Evolutionary conservation across 2,329 filamentous ascomycete species (phyloP), one percentile per base, ranked within the genome.

Genomic region (Aureobasidium sp.): DNA sequence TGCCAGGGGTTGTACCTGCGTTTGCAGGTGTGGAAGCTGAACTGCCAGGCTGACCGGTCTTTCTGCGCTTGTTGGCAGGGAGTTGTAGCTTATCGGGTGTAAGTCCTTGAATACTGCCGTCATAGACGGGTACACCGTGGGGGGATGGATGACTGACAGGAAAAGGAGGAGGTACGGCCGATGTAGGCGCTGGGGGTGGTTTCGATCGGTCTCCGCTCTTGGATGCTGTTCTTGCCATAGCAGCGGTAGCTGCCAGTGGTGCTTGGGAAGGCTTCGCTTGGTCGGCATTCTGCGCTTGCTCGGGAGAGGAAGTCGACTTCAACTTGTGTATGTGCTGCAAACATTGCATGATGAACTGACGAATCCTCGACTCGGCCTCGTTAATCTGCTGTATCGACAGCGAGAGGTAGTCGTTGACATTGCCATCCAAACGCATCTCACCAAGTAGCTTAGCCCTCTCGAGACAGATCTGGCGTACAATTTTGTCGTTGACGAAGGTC

Each of bases 41-140:
- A 61, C 74, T 78, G 36, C 68, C 72, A 6, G 68, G 58, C 29
- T 69, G 68, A 16, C 75, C 75, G 37, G 75, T 70, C 74, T 82
- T 84, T 59, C 78, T 77, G 67, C 78, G 82, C 75, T 85, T 86
- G 61, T 77, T 75, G 2, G 79, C 77, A 21, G 83, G 84, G 29
- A 86, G 71, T 50, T 83, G 81, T 50, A 87, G 76, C 64, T 84
- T 81, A 55, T 82, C 80, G 11, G 79, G 77, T 5, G 79, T 82
- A 53, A 85, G 76, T 54, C 78, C 76, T 25, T 77, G 78, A 25
- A 77, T 75, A 27, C 65, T 64, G 9, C 76, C 77, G 61, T 83
- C 82, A 57, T 81, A 82, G 63, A 80, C 79, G 9, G 84, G 82
- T 61, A 84, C 77, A 29, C 83, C 83, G 60, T 81, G 78, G 16